Evolutionary conservation across 2,329 filamentous ascomycete species (phyloP).

Genomic region (Beauveria sp.): DNA sequence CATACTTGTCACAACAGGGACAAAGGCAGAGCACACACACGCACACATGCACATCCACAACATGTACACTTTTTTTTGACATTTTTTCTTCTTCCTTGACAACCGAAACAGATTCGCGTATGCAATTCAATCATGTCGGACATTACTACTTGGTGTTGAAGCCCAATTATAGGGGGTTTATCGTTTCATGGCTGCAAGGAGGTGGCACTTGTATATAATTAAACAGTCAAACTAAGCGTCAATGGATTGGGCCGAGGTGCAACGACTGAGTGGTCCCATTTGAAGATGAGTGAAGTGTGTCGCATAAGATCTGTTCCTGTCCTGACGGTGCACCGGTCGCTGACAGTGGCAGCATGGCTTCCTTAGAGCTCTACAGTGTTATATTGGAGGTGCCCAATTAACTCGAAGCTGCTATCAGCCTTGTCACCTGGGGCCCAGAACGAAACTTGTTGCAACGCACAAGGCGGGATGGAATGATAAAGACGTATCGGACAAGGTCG

Average conservation of each 20-base stretch:
- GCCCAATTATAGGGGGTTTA: not conserved
- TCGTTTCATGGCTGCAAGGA: not conserved
- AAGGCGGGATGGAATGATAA: too few relatives aligned
- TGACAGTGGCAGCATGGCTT: too few relatives aligned
- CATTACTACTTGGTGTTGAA: not conserved
- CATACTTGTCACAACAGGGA: conserved; percentile 9
- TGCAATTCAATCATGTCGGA: not conserved
- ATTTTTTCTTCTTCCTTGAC: not conserved
- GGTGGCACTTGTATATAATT: conserved; percentile 4
- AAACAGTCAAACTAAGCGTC: conserved; percentile 4
- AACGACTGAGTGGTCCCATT: not conserved
- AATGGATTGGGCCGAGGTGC: not conserved
- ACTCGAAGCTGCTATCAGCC: too few relatives aligned
- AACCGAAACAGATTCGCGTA: not conserved
- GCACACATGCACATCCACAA: conserved; percentile 4
- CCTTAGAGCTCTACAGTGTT: too few relatives aligned
- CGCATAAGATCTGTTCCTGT: too few relatives aligned
- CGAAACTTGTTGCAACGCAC: too few relatives aligned
- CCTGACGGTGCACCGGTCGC: too few relatives aligned
- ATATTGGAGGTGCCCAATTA: too few relatives aligned
- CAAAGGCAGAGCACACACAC: not conserved
- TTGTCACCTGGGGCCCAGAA: too few relatives aligned
- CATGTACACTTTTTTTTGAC: conserved; percentile 7
- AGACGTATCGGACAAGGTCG: too few relatives aligned
- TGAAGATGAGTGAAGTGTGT: not conserved